Evolutionary conservation across 1,139 yeast genomes (phyloP), one percentile per base, ranked within the genome.

Genomic region (Scheffersomyces stambukii): DNA sequence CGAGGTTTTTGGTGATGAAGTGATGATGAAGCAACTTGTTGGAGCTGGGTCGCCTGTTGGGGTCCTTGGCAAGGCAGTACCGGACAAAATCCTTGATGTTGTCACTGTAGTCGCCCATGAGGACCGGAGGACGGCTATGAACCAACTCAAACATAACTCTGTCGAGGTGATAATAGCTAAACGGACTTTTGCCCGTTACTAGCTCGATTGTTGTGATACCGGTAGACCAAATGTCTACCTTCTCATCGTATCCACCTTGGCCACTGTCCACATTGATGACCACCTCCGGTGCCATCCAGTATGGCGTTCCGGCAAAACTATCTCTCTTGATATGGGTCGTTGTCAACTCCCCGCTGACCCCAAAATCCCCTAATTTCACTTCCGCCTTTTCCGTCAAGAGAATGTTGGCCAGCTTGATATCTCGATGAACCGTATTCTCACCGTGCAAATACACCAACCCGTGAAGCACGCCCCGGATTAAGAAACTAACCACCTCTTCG

Each of bases 251-350:
- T 1, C 89, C 89, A 11, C 55, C 54, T 16, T 47, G 45, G 10
- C 21, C 28, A 14, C 12, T 15, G 6, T 16, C 18, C 10, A 12
- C 48, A 32, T 72, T 57, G 4, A 60, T 48, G 15, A 85, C 80
- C 17, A 84, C 81, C 48, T 85, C 95, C 0, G 95, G 95, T 0
- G 95, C 95, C 95, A 85, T 85, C 95, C 95, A 85, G 52, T 76
- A 83, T 12, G 95, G 95, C 0, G 95, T 84, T 0, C 95, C 95
- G 19, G 84, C 95, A 63, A 84, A 80, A 0, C 94, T 84, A 36
- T 74, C 67, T 40, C 78, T 72, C 40, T 73, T 75, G 30, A 70
- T 65, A 27, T 66, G 63, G 1, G 84, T 75, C 22, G 74, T 62
- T n/a, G 81, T 71, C 21, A 83, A 61, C 46, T 82, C 86, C 0